A percentile compares a stretch with the other conserved stretches of the same genome.
These are phyloP conservation scores for Pisolithus thermaeus DNA, from an alignment of 1,284 basidiomycete genomes.

Conservation along the genomic window DNA sequence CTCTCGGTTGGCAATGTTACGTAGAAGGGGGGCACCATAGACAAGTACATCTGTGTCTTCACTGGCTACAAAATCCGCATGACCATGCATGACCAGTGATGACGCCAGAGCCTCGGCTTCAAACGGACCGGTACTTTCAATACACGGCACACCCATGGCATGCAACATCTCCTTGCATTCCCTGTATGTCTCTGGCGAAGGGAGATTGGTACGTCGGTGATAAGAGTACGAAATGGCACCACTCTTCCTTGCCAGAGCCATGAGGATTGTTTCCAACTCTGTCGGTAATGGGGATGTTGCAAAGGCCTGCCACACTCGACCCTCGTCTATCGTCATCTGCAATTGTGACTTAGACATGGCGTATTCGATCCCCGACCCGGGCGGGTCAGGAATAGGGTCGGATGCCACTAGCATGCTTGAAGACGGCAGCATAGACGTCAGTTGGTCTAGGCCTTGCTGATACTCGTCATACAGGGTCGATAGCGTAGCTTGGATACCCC, in stretches of 20 bases:
- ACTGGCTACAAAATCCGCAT: conserved; percentile 80
- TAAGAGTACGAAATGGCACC: conserved; percentile 56
- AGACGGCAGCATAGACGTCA: conserved; percentile 34
- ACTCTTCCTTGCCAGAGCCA: conserved; percentile 45
- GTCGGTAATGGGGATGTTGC: conserved; percentile 9
- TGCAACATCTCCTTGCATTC: conserved; percentile 59
- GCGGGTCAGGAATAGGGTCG: conserved; percentile 22
- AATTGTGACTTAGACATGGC: conserved; percentile 62
- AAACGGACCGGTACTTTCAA: conserved; percentile 59
- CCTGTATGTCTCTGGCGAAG: conserved; percentile 54
- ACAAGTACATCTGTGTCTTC: conserved; percentile 84
- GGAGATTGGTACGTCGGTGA: conserved; percentile 49
- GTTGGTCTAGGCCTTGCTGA: conserved; percentile 40
- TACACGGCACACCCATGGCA: conserved; percentile 74
- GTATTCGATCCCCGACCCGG: conserved; percentile 38
- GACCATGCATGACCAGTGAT: conserved; percentile 63
- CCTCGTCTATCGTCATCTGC: conserved; percentile 57
- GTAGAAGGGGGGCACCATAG: conserved; percentile 73
- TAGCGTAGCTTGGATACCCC: conserved; percentile 31
- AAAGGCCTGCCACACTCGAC: conserved; percentile 53
- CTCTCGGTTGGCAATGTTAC: conserved; percentile 58
- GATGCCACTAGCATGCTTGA: conserved; percentile 14
- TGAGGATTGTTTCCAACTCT: conserved; percentile 27
- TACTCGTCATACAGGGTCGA: conserved; percentile 46
- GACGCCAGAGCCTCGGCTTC: conserved; percentile 84